phyloP scores from a whole-genome alignment of 2,329 filamentous ascomycete species.

The Epichloe hybrida region DNA sequence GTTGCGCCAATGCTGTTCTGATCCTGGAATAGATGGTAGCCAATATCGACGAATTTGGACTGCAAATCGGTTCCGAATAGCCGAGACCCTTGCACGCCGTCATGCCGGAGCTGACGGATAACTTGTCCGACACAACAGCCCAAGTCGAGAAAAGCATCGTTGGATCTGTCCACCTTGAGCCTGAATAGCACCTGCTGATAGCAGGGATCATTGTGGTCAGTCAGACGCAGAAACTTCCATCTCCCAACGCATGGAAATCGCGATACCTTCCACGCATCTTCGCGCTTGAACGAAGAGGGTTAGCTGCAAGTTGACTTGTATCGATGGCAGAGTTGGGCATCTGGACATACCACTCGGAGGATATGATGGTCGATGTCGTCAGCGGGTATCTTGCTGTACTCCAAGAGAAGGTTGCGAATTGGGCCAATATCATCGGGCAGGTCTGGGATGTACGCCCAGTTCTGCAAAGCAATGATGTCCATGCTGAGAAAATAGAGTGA shows the following conservation, averaged over 20 bases:
- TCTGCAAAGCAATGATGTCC: constrained; percentile 22
- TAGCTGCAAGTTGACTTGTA: neutral
- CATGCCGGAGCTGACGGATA: constrained; percentile 32
- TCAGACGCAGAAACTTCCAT: constrained; percentile 35
- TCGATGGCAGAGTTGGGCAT: neutral
- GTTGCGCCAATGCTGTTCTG: constrained; percentile 29
- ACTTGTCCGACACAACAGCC: constrained; percentile 38
- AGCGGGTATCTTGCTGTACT: constrained; percentile 24
- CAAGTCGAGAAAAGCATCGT: constrained; percentile 32
- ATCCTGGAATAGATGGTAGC: constrained; percentile 52
- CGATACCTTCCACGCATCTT: constrained; percentile 31
- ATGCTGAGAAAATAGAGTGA: constrained; percentile 9
- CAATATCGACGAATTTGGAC: constrained; percentile 38
- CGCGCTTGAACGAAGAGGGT: constrained; percentile 21
- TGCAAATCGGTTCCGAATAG: constrained; percentile 38
- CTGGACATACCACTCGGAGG: constrained; percentile 15
- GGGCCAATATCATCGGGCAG: constrained; percentile 24
- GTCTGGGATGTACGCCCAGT: constrained; percentile 24
- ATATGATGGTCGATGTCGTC: constrained; percentile 23
- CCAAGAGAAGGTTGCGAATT: constrained; percentile 22
- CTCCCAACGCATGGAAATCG: constrained; percentile 33
- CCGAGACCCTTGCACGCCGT: constrained; percentile 33
- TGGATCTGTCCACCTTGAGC: constrained; percentile 24
- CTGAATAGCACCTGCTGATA: constrained; percentile 30
- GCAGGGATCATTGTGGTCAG: constrained; percentile 25